Evolutionary conservation across 2,329 filamentous ascomycete species (phyloP).

Genomic region (Plenodomus tracheiphilus): DNA sequence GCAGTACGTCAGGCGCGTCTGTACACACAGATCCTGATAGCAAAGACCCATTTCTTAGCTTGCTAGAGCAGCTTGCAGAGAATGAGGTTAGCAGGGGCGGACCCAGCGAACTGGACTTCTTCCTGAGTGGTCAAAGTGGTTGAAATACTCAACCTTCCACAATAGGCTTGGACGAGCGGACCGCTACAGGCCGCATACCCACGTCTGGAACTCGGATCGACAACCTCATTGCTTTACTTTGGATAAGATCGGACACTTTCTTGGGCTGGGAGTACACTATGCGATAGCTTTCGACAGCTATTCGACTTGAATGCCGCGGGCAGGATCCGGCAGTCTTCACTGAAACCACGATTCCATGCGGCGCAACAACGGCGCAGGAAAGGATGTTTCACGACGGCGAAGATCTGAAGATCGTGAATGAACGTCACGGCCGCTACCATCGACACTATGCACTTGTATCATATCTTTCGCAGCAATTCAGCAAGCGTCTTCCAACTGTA

Average conservation of each 20-base stretch:
- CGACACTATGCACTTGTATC: conserved; percentile 18
- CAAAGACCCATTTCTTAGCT: conserved; percentile 78
- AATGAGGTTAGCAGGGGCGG: conserved; percentile 72
- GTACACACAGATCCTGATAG: conserved; percentile 55
- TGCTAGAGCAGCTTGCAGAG: conserved; percentile 81
- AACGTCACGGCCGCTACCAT: conserved; percentile 17
- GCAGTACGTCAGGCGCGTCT: conserved; percentile 46
- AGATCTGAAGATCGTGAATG: conserved; percentile 11
- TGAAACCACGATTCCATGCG: conserved; percentile 6
- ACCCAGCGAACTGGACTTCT: conserved; percentile 78
- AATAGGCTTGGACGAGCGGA: conserved; percentile 1
- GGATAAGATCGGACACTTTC: conserved; percentile 1
- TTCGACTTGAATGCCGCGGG: not conserved
- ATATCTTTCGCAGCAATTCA: conserved; percentile 13
- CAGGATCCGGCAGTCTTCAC: not conserved
- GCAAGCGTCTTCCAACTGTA: conserved; percentile 1
- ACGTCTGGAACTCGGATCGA: conserved; percentile 4
- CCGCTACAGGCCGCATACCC: conserved; percentile 2
- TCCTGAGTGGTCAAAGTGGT: conserved; percentile 54
- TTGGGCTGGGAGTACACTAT: conserved; percentile 16
- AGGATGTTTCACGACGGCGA: conserved; percentile 9
- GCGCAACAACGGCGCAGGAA: conserved; percentile 12
- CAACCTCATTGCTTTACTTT: not conserved
- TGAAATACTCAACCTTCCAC: conserved; percentile 15
- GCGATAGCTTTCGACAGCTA: conserved; percentile 14